Base-by-base conservation (phyloP, 2,329 filamentous ascomycete genomes). In the Scleromitrula shiraiana region DNA sequence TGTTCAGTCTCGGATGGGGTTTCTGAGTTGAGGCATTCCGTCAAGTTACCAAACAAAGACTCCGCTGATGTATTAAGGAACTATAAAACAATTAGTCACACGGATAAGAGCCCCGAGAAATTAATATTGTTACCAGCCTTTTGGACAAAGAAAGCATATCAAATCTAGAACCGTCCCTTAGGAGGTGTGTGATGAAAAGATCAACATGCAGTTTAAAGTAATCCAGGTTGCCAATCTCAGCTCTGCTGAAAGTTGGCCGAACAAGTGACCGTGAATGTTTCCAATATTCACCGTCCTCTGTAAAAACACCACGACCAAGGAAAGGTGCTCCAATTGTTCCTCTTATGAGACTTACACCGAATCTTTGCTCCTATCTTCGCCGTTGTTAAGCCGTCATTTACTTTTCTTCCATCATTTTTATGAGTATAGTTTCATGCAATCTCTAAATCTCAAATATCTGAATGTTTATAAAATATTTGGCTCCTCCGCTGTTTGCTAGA, bases 291-390 rank as follows among this genome's bases (percentile, higher is more conserved):
- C 49, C 49, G 9, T 50, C 49, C 7, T 29, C 14, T 19, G 43
- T 36, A 20, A 42, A 41, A 10, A 50, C 30, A 1, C 44, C 37
- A 4, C 29, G 19, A n/a, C 36, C 44, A 5, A 41, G 12, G 6
- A 41, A 35, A 1, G 37, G 44, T 1, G 64, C 58, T 62, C 71
- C 70, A 5, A 64, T 57, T 2, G 63, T 52, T 50, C 70, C 67
- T 50, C 73, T 73, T 23, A 55, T 53, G 0, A 62, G 53, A 1
- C 71, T 71, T 49, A 75, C 67, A 23, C 68, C 70, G 51, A 72
- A 80, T n/a, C n/a, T n/a, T n/a, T n/a, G n/a, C n/a, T n/a, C n/a
- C n/a, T n/a, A n/a, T n/a, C n/a, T n/a, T n/a, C n/a, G n/a, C n/a
- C n/a, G n/a, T n/a, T n/a, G n/a, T n/a, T n/a, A n/a, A n/a, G n/a